phyloP scores from a whole-genome alignment of 306 rosid genomes.

The Vigna angularis region DNA sequence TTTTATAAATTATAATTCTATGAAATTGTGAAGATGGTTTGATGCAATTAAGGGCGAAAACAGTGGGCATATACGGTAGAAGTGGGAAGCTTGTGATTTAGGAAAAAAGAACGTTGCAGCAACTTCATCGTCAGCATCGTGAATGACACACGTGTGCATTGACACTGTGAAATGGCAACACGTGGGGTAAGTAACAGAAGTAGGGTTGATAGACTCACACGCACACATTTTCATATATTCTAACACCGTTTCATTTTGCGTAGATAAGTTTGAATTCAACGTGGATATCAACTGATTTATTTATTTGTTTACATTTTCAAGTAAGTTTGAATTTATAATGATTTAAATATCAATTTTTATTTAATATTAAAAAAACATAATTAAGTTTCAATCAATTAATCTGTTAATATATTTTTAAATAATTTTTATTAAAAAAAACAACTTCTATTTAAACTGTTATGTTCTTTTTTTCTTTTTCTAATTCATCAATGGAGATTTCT shows the following conservation, averaged over 20 bases:
- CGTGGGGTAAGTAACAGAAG: neutral
- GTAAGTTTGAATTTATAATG: no score
- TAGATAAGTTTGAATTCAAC: neutral
- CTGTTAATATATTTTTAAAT: no score
- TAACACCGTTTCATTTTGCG: neutral
- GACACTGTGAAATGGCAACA: neutral
- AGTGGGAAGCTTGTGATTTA: neutral
- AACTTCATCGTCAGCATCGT: neutral
- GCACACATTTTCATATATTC: neutral
- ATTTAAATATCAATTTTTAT: no score
- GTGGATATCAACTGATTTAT: neutral
- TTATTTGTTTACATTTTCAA: no score
- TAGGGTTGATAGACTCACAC: no score
- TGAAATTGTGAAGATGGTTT: neutral
- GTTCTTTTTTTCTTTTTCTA: no score
- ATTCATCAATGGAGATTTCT: no score
- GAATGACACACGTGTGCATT: constrained; percentile 3
- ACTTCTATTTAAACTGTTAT: no score
- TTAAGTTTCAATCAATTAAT: no score
- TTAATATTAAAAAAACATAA: no score
- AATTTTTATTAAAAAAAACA: no score
- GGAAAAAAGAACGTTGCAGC: neutral
- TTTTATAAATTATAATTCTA: no score
- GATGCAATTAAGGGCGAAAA: neutral
- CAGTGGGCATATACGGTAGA: neutral